A percentile compares a stretch with the other conserved stretches of the same genome.
Evolutionary conservation across 345 rosid genomes (phyloP).

Genomic region (Hibiscus tridactylites): DNA sequence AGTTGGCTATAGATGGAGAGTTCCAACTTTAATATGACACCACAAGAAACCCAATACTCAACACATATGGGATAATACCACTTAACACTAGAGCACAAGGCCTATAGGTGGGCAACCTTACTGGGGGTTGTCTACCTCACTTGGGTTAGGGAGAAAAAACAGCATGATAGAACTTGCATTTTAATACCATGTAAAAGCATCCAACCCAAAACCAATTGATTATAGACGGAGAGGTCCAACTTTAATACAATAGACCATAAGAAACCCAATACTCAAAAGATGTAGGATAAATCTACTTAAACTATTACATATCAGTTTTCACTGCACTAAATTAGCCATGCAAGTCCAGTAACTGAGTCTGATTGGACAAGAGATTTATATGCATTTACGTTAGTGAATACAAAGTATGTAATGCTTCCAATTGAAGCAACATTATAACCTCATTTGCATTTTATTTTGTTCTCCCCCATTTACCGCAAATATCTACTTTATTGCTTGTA

Average conservation of each 20-base stretch:
- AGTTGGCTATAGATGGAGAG: background rate
- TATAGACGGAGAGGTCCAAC: background rate
- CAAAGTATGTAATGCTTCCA: background rate
- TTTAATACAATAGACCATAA: background rate
- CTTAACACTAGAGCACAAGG: background rate
- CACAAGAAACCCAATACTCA: background rate
- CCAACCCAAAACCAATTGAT: background rate
- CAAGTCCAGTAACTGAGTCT: background rate
- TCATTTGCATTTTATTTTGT: background rate
- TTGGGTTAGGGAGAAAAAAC: background rate
- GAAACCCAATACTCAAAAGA: background rate
- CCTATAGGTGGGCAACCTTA: no score
- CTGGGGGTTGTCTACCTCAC: no score
- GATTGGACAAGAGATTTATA: conserved; percentile 4
- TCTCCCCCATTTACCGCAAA: background rate
- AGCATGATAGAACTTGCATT: background rate
- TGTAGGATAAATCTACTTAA: background rate
- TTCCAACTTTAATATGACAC: background rate
- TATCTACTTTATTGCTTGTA: background rate
- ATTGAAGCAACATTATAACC: background rate
- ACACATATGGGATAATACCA: background rate
- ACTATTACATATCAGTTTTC: background rate
- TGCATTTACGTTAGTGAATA: background rate
- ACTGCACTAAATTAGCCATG: background rate
- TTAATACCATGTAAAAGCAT: background rate